phyloP scores from a whole-genome alignment of 2,329 filamentous ascomycete genomes.

The Fusarium napiforme region DNA sequence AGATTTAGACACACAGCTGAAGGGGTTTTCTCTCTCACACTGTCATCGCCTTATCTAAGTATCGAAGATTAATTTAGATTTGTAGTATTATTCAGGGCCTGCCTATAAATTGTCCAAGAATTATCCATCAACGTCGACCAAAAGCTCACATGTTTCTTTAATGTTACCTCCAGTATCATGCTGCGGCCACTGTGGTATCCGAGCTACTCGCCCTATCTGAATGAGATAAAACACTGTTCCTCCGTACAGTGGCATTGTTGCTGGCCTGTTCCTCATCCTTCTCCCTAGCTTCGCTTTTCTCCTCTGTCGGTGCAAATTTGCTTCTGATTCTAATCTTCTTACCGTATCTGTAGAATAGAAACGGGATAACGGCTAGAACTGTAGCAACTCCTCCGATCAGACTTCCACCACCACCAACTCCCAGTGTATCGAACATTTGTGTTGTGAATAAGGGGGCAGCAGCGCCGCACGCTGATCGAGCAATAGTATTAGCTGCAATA shows the following conservation, averaged over 20 bases:
- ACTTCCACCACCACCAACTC: conserved; percentile 34
- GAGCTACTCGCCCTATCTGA: not conserved
- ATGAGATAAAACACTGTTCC: conserved; percentile 6
- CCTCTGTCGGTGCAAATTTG: conserved; percentile 29
- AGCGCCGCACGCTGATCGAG: conserved; percentile 33
- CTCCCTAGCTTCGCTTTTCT: conserved; percentile 2
- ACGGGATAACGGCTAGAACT: conserved; percentile 25
- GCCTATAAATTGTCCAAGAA: not conserved
- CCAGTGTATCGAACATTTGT: conserved; percentile 32
- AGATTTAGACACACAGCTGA: not conserved
- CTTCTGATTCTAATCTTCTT: conserved; percentile 31
- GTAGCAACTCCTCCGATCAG: conserved; percentile 32
- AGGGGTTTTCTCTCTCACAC: not conserved
- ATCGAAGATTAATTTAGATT: not conserved
- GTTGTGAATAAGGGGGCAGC: conserved; percentile 35
- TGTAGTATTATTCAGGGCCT: not conserved
- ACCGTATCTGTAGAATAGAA: conserved; percentile 38
- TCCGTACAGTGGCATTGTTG: not conserved
- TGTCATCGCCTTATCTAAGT: not conserved
- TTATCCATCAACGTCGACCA: not conserved
- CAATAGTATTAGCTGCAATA: conserved; percentile 33
- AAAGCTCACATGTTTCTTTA: not conserved
- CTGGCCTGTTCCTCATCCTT: conserved; percentile 13
- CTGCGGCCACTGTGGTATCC: conserved; percentile 5
- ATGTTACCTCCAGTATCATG: not conserved